phyloP scores from a whole-genome alignment of 1,139 yeast species.

The Scheffersomyces segobiensis region DNA sequence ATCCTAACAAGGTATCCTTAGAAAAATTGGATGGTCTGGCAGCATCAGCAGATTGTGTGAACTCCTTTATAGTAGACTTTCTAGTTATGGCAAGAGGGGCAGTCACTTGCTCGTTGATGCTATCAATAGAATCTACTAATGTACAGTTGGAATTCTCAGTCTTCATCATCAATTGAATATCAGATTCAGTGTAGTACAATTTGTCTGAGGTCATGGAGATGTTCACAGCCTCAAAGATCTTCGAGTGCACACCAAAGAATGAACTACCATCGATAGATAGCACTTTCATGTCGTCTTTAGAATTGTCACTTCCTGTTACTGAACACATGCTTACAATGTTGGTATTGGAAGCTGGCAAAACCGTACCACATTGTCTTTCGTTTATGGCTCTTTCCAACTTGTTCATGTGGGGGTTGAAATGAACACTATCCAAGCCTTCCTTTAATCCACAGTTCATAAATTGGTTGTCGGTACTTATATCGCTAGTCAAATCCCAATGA shows the following conservation, averaged over 20 bases:
- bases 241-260: slow-evolving; percentile 55
- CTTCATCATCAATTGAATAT: slow-evolving; percentile 26
- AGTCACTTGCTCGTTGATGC: slow-evolving; percentile 10
- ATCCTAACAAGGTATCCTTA: slow-evolving; percentile 17
- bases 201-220: slow-evolving; percentile 22
- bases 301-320: slow-evolving; percentile 26
- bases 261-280: slow-evolving; percentile 56
- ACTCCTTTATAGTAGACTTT: slow-evolving; percentile 5
- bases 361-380: slow-evolving; percentile 62
- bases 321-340: slow-evolving; percentile 46
- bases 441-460: slow-evolving; percentile 43
- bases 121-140: slow-evolving; percentile 20
- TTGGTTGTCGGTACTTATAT: slow-evolving; percentile 17
- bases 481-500: slow-evolving; percentile 64
- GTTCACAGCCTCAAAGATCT: slow-evolving; percentile 36
- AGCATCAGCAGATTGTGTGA: neutral
- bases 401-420: slow-evolving; percentile 34
- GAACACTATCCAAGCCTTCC: slow-evolving; percentile 48
- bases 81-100: slow-evolving; percentile 21
- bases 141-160: slow-evolving; percentile 23
- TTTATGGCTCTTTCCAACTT: slow-evolving; percentile 28
- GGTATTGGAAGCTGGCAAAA: slow-evolving; percentile 57
- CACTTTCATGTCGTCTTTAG: slow-evolving; percentile 34
- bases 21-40: slow-evolving; percentile 11
- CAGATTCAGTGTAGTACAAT: slow-evolving; percentile 35